These are phyloP conservation scores for Abrus pulchellus DNA, from an alignment of 306 rosid genomes.

Conservation along the genomic window DNA sequence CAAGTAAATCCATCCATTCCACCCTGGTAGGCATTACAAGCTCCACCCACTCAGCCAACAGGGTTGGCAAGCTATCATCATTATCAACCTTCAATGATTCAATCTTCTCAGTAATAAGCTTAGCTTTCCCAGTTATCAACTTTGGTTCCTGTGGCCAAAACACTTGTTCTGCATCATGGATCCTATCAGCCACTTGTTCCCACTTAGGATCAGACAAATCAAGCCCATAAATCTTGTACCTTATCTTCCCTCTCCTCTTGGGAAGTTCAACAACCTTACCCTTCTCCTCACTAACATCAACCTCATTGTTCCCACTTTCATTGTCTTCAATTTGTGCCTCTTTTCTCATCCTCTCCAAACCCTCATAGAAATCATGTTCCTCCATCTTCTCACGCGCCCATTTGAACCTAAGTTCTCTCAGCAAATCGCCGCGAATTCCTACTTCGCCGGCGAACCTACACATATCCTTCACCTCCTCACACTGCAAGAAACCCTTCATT, in stretches of 20 bases:
- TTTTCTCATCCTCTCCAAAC: constrained; percentile 64
- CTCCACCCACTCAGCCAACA: constrained; percentile 82
- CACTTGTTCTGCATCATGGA: constrained; percentile 70
- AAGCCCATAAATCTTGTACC: constrained; percentile 84
- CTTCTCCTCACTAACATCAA: constrained; percentile 21
- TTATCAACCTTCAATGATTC: constrained; percentile 58
- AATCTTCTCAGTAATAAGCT: constrained; percentile 67
- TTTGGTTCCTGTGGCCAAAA: constrained; percentile 80
- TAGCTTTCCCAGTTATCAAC: constrained; percentile 74
- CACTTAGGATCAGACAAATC: constrained; percentile 87
- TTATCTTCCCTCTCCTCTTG: constrained; percentile 81
- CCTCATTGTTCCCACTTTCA: constrained; percentile 21
- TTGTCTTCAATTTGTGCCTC: constrained; percentile 45
- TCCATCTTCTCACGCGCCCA: constrained; percentile 96
- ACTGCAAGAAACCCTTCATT: constrained; percentile 81
- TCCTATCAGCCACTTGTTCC: constrained; percentile 75
- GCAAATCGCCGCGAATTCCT: constrained; percentile 85
- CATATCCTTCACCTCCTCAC: constrained; percentile 85
- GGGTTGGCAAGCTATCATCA: constrained; percentile 54
- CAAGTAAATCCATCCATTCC: constrained; percentile 82
- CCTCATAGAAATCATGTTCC: constrained; percentile 75
- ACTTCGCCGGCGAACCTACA: constrained; percentile 89
- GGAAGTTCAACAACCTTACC: constrained; percentile 71
- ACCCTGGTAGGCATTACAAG: constrained; percentile 76
- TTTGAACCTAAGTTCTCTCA: constrained; percentile 88